A percentile compares a stretch with the other conserved stretches of the same genome.
These are phyloP conservation scores for Dictyostelium capitatum DNA, from an alignment of 78 protist genomes.

Conservation along the genomic window DNA sequence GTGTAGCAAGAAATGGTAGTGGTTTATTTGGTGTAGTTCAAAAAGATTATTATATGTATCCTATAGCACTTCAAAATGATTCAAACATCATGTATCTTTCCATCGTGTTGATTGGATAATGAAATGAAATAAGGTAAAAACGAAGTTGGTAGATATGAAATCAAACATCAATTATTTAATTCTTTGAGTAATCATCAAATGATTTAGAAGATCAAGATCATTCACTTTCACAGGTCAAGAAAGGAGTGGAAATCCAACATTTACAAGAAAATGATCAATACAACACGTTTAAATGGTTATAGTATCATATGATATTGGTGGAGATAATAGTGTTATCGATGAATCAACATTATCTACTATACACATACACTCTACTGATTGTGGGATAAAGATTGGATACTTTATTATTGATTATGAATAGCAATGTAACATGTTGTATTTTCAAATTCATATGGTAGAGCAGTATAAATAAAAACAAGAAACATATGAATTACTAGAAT, in stretches of 20 bases:
- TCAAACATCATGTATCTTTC: conserved; percentile 94
- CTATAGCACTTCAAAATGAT: conserved; percentile 97
- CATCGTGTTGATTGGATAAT: conserved; percentile 99
- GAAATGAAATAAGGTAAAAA: conserved; percentile 64
- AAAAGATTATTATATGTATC: conserved; percentile 98
- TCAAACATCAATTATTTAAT: conserved; percentile 48
- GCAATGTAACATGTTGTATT: conserved; percentile 2
- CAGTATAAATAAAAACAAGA: not conserved
- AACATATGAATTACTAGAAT: not conserved
- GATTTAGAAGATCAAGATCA: not conserved
- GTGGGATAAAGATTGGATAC: too few relatives aligned
- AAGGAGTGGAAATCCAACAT: too few relatives aligned
- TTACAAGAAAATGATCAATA: too few relatives aligned
- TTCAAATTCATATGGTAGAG: conserved; percentile 49
- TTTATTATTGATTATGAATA: too few relatives aligned
- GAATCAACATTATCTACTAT: too few relatives aligned
- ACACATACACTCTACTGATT: too few relatives aligned
- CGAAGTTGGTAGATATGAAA: not conserved
- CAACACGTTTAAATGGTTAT: too few relatives aligned
- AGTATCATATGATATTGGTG: too few relatives aligned
- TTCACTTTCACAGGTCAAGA: too few relatives aligned
- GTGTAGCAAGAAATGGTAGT: too few relatives aligned
- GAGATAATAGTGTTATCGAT: too few relatives aligned
- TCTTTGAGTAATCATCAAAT: conserved; percentile 17
- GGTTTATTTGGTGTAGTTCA: conserved; percentile 92